Evolutionary conservation across 1,284 basidiomycete species (phyloP), one percentile per base, ranked within the genome.

Genomic region (Gomphus sp.): DNA sequence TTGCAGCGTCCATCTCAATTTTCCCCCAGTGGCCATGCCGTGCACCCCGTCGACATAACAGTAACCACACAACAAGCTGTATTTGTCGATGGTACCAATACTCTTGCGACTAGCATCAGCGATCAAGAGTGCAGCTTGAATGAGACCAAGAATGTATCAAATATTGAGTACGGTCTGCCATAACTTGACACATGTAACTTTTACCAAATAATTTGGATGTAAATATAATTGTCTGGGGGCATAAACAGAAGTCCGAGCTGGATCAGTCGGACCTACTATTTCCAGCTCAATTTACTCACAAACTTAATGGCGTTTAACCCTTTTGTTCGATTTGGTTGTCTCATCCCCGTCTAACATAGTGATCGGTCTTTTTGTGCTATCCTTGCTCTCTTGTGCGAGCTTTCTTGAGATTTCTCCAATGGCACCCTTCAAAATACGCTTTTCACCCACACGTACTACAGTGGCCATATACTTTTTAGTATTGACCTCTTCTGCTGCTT

Each of bases 401-500:
- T 25, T 28, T 33, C 33, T 47, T 10, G 16, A 22, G 41, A 45
- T 12, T 4, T 44, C 43, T 31, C 14, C 28, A 31, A 55, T 18
- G 4, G 73, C 66, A 10, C 70, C 69, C 10, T 69, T 68, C 51
- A 94, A 66, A 22, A 93, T 84, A 31, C 80, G 73, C 72, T 93
- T 93, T 72, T 95, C 92, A 5, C 90, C 90, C 31, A 90, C 67
- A 43, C 92, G 79, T 4, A 94, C 89, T 45, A 90, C 74, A 8
- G 89, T 66, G 1, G 93, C 90, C 60, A 85, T 76, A 60, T 76
- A 74, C 65, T 76, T 79, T 61, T 84, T 84, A 71, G 59, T 6
- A 76, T 62, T 4, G 79, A 67, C 31, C n/a, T 63, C 58, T 44
- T 63, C 58, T 44, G 63, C 62, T 36, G 57, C 56, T n/a, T 39